A percentile compares a stretch with the other conserved stretches of the same genome.
phyloP scores from a whole-genome alignment of 805 yeast genomes.

The Pichia occidentalis region DNA sequence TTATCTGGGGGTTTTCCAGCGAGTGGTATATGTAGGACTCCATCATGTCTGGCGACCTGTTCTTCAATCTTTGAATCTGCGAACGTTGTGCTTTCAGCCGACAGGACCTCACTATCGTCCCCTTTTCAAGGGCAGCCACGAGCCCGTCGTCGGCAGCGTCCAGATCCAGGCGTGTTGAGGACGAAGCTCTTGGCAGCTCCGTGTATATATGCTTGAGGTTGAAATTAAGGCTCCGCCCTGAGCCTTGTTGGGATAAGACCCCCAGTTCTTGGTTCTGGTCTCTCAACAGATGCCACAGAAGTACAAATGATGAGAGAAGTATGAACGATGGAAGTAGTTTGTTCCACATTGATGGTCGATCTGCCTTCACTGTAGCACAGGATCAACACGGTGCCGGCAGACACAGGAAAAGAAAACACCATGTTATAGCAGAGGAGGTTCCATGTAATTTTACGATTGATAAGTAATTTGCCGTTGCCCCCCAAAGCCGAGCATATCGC shows the following conservation, averaged over 20 bases:
- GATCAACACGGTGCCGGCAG: too few species aligned
- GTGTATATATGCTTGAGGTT: conserved; percentile 7
- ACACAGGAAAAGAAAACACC: too few species aligned
- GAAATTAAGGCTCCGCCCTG: conserved; percentile 3
- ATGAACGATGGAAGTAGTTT: too few species aligned
- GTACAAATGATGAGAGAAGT: neutral
- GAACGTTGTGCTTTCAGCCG: conserved; percentile 14
- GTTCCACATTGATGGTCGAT: too few species aligned
- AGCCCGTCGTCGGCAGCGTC: neutral
- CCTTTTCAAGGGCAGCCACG: neutral
- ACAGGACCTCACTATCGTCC: conserved; percentile 13
- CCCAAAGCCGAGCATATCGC: too few species aligned
- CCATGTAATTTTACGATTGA: too few species aligned
- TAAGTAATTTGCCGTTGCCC: too few species aligned
- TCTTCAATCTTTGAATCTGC: conserved; percentile 32
- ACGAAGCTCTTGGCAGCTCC: neutral
- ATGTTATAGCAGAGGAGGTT: too few species aligned
- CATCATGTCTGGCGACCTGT: conserved; percentile 53
- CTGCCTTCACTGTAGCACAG: too few species aligned
- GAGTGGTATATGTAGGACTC: conserved; percentile 63
- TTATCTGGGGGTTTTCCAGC: conserved; percentile 28
- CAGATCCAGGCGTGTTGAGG: conserved; percentile 2
- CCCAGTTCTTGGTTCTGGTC: conserved; percentile 1
- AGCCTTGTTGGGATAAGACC: too few species aligned
- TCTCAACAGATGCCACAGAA: neutral